A percentile compares a stretch with the other conserved stretches of the same genome.
Conservation (phyloP, 2,329 filamentous ascomycete species). For the Calonectria naviculata region DNA sequence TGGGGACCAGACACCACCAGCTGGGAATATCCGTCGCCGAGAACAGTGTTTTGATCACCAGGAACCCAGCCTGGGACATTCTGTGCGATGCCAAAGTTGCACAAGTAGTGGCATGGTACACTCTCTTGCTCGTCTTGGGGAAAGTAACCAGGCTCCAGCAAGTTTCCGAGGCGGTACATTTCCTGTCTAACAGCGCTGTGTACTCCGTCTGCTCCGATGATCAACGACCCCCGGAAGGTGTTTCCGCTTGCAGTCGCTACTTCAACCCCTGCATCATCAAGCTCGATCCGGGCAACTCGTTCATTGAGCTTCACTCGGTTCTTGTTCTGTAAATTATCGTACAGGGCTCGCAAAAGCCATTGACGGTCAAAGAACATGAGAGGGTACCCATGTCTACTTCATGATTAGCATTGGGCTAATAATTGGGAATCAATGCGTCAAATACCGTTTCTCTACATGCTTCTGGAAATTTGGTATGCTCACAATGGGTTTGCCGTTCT, state of each 20-base stretch:
- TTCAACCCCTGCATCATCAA: constrained; percentile 24
- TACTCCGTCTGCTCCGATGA: constrained; percentile 54
- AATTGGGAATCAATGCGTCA: neutral
- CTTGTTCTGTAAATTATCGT: constrained; percentile 46
- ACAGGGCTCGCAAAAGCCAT: constrained; percentile 46
- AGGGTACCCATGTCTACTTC: constrained; percentile 40
- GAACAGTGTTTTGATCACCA: constrained; percentile 22
- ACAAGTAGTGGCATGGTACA: constrained; percentile 43
- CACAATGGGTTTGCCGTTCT: neutral
- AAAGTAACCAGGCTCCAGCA: constrained; percentile 39
- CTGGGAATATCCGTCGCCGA: constrained; percentile 22
- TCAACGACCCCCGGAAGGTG: constrained; percentile 42
- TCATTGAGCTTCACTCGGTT: constrained; percentile 29
- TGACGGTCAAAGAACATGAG: constrained; percentile 49
- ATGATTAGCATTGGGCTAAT: no score
- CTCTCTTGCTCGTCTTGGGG: constrained; percentile 27
- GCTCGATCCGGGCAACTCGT: constrained; percentile 25
- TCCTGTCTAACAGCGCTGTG: constrained; percentile 48
- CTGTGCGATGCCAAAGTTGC: constrained; percentile 52
- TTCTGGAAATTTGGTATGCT: neutral
- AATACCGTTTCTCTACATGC: constrained; percentile 2
- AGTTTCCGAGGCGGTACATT: constrained; percentile 36
- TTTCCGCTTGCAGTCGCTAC: constrained; percentile 47
- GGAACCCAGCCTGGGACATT: constrained; percentile 33
- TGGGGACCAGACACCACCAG: constrained; percentile 45